These are phyloP conservation scores for Umbelopsis sp. DNA, from an alignment of 371 early-diverging fungal species.

Conservation along the genomic window DNA sequence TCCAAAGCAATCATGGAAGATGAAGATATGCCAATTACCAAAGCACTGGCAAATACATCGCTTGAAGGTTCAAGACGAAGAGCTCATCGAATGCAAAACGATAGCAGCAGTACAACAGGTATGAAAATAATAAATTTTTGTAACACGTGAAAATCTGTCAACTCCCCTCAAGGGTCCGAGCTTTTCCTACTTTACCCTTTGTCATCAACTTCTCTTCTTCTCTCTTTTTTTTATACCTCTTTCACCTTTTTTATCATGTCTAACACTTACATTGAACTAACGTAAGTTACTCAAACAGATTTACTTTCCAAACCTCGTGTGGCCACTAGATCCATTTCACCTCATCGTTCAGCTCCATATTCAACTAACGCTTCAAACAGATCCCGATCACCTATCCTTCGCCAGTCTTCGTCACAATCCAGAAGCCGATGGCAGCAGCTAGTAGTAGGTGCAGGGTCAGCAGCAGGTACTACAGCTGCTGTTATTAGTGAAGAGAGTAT, in stretches of 20 bases:
- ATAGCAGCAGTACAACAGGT: neutral
- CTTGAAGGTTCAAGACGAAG: constrained; percentile 1
- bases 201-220: constrained; percentile 4
- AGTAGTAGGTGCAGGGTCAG: constrained; percentile 67
- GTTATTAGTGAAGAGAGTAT: constrained; percentile 79
- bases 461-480: constrained; percentile 72
- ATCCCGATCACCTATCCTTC: constrained; percentile 20
- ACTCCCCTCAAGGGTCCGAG: constrained; percentile 17
- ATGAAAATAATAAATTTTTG: constrained; percentile 19
- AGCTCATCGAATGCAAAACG: neutral
- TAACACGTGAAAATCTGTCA: constrained; percentile 32
- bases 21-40: constrained; percentile 7
- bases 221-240: constrained; percentile 4
- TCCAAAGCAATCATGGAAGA: neutral
- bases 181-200: constrained; percentile 16
- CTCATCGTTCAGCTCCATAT: constrained; percentile 43
- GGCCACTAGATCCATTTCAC: constrained; percentile 47
- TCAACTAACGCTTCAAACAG: constrained; percentile 20
- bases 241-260: constrained; percentile 10
- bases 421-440: constrained; percentile 69
- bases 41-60: constrained; percentile 6
- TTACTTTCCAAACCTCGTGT: constrained; percentile 24
- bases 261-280: constrained; percentile 17
- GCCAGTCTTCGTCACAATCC: constrained; percentile 12
- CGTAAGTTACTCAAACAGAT: constrained; percentile 1